Evolutionary conservation across 768 basidiomycete species (phyloP).

Genomic region (Podaxis mareebaensis): DNA sequence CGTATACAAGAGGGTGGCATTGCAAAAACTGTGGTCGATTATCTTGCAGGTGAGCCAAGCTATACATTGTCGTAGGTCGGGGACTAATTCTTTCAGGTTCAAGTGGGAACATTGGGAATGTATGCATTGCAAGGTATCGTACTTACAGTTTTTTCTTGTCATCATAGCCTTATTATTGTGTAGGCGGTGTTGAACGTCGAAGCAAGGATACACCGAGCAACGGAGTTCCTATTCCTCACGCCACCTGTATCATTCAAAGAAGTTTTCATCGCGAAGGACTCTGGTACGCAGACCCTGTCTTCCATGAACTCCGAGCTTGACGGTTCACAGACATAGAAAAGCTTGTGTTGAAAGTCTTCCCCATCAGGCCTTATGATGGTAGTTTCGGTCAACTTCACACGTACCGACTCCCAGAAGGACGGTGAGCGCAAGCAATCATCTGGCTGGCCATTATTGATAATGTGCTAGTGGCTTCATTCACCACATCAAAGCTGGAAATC

Average conservation of each 20-base stretch:
- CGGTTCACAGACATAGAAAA: constrained; percentile 31
- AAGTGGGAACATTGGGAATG: constrained; percentile 82
- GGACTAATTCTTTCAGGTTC: constrained; percentile 38
- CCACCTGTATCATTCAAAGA: constrained; percentile 32
- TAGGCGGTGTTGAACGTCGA: constrained; percentile 21
- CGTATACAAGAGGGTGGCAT: constrained; percentile 68
- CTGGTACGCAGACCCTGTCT: constrained; percentile 26
- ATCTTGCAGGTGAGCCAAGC: constrained; percentile 57
- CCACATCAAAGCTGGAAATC: constrained; percentile 47
- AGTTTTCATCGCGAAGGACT: constrained; percentile 30
- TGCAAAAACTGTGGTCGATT: constrained; percentile 70
- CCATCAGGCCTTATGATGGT: constrained; percentile 24
- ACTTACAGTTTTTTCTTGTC: not conserved
- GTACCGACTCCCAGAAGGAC: constrained; percentile 48
- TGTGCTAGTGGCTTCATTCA: constrained; percentile 61
- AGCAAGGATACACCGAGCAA: constrained; percentile 33
- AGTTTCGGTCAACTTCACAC: constrained; percentile 36
- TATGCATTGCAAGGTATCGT: constrained; percentile 51
- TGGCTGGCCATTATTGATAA: not conserved
- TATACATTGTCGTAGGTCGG: not conserved
- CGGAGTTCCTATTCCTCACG: constrained; percentile 35
- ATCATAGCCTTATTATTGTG: not conserved
- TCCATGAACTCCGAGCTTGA: not conserved
- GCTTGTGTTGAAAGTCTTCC: constrained; percentile 21
- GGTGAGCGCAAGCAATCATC: constrained; percentile 30